Percentiles rank a stretch among this genome's conserved stretches.
Conservation (phyloP, 2,329 filamentous ascomycete species). For the Arthroderma uncinatum region DNA sequence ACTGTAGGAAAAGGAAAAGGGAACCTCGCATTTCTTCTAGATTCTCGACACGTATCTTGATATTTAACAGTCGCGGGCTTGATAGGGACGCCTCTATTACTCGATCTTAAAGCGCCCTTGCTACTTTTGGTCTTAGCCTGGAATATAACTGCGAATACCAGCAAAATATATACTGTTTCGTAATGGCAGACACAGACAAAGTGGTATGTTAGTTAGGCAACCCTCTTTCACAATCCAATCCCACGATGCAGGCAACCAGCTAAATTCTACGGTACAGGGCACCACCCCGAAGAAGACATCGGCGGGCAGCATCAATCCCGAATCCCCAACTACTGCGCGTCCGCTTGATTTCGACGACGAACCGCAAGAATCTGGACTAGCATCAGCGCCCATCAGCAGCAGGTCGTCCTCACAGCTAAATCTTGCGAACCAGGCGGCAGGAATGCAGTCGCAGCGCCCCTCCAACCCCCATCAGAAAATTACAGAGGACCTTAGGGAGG, state of each 20-base stretch:
- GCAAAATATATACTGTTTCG: background rate
- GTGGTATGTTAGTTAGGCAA: conserved; percentile 3
- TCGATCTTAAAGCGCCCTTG: too few species aligned
- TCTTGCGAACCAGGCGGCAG: conserved; percentile 19
- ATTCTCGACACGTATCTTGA: background rate
- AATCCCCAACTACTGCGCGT: conserved; percentile 46
- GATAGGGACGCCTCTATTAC: background rate
- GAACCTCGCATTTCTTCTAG: too few species aligned
- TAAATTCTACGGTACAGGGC: background rate
- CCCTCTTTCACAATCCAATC: background rate
- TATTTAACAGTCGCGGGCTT: background rate
- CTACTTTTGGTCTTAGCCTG: too few species aligned
- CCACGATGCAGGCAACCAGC: background rate
- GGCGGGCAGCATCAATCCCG: conserved; percentile 29
- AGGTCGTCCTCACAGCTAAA: conserved; percentile 20
- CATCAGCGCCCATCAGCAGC: conserved; percentile 21
- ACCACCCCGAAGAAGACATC: background rate
- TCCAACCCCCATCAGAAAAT: conserved; percentile 72
- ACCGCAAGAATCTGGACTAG: conserved; percentile 34
- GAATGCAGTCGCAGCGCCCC: conserved; percentile 77
- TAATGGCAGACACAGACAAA: conserved; percentile 15
- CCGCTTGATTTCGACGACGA: conserved; percentile 47
- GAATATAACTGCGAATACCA: too few species aligned
- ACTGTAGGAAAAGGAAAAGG: background rate
- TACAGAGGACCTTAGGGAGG: conserved; percentile 79